Percentiles rank a stretch among this genome's conserved stretches.
phyloP scores from a whole-genome alignment of 257 asterid genomes.

The Fraxinus pennsylvanica region DNA sequence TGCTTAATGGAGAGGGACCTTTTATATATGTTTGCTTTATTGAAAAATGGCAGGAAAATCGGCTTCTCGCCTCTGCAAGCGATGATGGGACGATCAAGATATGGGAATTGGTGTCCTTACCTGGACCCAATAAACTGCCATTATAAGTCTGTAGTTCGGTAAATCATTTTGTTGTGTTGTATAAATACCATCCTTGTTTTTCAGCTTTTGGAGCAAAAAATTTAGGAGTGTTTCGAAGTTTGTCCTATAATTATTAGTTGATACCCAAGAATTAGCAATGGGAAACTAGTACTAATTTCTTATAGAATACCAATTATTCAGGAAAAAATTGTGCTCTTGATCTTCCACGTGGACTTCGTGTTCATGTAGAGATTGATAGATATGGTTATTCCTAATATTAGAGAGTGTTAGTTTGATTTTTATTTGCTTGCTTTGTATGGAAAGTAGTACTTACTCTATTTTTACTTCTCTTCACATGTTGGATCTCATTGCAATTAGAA shows the following conservation, averaged over 20 bases:
- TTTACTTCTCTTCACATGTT: no score
- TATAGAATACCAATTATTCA: not conserved
- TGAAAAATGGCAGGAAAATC: slow-evolving; percentile 47
- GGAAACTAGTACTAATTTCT: not conserved
- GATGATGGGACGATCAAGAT: slow-evolving; percentile 88
- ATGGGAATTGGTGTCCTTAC: slow-evolving; percentile 62
- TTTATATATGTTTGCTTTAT: slow-evolving; percentile 14
- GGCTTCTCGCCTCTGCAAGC: slow-evolving; percentile 79
- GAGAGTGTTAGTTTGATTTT: no score
- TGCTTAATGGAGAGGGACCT: not conserved
- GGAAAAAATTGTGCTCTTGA: no score
- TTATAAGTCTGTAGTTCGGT: slow-evolving; percentile 11
- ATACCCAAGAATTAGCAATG: not conserved
- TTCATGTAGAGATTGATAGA: no score
- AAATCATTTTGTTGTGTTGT: slow-evolving; percentile 16
- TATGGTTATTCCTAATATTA: no score
- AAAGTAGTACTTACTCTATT: no score
- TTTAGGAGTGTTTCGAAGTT: not conserved
- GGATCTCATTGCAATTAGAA: no score
- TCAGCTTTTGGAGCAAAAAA: not conserved
- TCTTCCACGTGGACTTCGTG: no score
- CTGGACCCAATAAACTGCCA: slow-evolving; percentile 25
- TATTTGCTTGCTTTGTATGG: no score
- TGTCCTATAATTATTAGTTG: not conserved
- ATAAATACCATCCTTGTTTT: not conserved